Conservation (phyloP, 225 moss, liverwort and hornwort genomes). For the Pseudisothecium myosuroides region DNA sequence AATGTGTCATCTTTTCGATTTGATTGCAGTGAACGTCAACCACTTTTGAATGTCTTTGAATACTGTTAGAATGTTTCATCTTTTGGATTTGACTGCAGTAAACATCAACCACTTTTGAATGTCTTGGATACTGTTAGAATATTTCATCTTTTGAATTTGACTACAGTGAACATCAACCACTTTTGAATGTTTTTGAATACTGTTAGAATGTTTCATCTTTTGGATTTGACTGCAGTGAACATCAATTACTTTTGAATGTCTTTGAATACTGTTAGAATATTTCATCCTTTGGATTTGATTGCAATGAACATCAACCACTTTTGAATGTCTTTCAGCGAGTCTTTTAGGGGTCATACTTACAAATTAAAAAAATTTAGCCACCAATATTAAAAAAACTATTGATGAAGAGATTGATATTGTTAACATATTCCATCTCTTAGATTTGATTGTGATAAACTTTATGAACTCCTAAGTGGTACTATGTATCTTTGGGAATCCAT, state of each 20-base stretch:
- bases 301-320: background rate
- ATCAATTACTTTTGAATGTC: background rate
- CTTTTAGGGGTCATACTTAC: accelerated
- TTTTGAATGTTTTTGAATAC: background rate
- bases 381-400: background rate
- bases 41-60: background rate
- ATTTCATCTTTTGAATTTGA: background rate
- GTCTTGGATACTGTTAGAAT: background rate
- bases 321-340: background rate
- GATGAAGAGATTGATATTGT: background rate
- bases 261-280: background rate
- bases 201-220: background rate
- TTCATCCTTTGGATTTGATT: background rate
- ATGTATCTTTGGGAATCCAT: background rate
- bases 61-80: too few relatives aligned
- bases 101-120: background rate
- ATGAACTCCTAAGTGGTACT: accelerated
- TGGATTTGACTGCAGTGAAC: background rate
- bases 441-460: background rate
- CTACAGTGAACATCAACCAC: background rate
- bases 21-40: background rate
- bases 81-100: background rate
- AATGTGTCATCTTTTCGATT: background rate
- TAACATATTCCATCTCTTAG: background rate
- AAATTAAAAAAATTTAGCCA: background rate